Evolutionary conservation across 768 basidiomycete genomes (phyloP).

Genomic region (Cystofilobasidium capitatum): DNA sequence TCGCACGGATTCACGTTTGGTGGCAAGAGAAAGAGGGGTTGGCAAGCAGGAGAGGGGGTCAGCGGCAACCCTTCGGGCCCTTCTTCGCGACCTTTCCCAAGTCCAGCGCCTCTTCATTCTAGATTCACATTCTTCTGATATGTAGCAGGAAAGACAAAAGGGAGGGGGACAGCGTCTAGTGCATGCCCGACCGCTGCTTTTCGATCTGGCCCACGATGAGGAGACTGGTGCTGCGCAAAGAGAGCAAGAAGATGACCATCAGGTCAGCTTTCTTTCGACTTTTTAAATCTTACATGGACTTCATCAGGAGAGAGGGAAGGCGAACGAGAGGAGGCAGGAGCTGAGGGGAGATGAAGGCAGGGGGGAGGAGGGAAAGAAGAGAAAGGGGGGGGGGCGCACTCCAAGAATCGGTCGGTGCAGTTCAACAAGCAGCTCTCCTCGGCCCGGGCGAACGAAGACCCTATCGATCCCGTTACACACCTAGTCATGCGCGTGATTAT

Average conservation of each 20-base stretch:
- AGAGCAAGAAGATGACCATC: background rate
- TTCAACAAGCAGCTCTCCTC: conserved; percentile 25
- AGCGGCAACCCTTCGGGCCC: too few species aligned
- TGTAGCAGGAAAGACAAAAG: too few species aligned
- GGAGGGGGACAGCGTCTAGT: background rate
- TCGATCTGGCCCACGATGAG: conserved; percentile 26
- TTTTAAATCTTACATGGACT: too few species aligned
- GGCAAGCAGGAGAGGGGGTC: too few species aligned
- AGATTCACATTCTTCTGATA: too few species aligned
- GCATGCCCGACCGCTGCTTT: conserved; percentile 19
- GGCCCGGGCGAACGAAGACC: conserved; percentile 12
- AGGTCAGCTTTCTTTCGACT: too few species aligned
- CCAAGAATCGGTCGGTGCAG: conserved; percentile 27
- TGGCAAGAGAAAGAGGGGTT: too few species aligned
- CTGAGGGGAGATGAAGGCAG: background rate
- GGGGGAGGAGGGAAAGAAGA: background rate
- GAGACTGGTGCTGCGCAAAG: background rate
- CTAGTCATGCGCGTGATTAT: background rate
- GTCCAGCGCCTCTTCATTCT: too few species aligned
- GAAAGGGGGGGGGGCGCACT: background rate
- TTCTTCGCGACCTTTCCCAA: too few species aligned
- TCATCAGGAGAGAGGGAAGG: too few species aligned
- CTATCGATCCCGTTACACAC: conserved; percentile 20
- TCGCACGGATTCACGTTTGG: too few species aligned
- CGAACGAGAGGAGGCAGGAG: too few species aligned